Evolutionary conservation across 352 stramenopile species (phyloP).

Genomic region (Globisporangium carolinianum): DNA sequence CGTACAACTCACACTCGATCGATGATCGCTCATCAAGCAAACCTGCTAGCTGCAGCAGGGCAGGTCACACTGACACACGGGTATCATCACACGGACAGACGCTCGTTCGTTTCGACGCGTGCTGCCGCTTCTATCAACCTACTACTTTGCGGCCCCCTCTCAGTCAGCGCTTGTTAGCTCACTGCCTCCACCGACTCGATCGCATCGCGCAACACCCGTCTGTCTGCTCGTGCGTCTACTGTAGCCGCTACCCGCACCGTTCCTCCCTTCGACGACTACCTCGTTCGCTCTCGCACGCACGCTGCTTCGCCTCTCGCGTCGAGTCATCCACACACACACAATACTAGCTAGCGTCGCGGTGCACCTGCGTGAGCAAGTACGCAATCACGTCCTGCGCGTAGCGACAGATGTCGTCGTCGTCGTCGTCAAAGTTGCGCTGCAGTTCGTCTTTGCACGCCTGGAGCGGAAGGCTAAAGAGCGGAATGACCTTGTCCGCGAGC

Average conservation of each 20-base stretch:
- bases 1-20: too few relatives aligned
- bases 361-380: conserved; percentile 83
- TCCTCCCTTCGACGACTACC: not conserved
- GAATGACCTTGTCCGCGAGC: conserved; percentile 76
- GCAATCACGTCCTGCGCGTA: conserved; percentile 85
- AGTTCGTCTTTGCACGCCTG: conserved; percentile 61
- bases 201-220: too few relatives aligned
- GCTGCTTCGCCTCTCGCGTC: not conserved
- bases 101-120: not conserved
- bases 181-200: not conserved
- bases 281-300: not conserved
- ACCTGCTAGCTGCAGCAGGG: too few relatives aligned
- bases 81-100: not conserved
- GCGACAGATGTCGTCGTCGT: conserved; percentile 67
- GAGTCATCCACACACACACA: not conserved
- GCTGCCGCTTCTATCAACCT: not conserved
- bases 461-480: conserved; percentile 75
- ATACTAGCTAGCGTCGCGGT: conserved; percentile 57
- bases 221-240: too few relatives aligned
- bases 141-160: not conserved
- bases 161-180: not conserved
- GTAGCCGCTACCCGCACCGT: too few relatives aligned
- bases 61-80: not conserved
- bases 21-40: too few relatives aligned
- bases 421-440: conserved; percentile 65